Percentiles rank a stretch among this genome's conserved stretches.
These are phyloP conservation scores for Colletotrichum sp. DNA, from an alignment of 2,329 filamentous ascomycete genomes.

Conservation along the genomic window DNA sequence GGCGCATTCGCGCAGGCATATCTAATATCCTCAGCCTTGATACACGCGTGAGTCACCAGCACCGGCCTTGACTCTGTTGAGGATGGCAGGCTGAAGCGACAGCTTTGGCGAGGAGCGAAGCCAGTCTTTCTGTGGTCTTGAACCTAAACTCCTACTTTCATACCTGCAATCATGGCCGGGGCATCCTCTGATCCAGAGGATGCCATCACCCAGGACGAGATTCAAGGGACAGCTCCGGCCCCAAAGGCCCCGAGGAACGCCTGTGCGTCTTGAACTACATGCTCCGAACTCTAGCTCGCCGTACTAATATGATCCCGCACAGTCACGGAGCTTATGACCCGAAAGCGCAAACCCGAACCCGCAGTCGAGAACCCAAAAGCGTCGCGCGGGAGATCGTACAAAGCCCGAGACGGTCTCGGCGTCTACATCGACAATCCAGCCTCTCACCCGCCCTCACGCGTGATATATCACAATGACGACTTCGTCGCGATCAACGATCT, in stretches of 20 bases:
- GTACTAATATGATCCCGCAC: background rate
- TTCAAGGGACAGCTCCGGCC: conserved; percentile 35
- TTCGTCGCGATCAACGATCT: conserved; percentile 82
- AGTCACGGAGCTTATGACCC: conserved; percentile 43
- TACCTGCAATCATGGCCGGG: conserved; percentile 25
- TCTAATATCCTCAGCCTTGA: background rate
- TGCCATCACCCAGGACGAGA: conserved; percentile 47
- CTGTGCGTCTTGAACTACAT: conserved; percentile 34
- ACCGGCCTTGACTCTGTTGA: background rate
- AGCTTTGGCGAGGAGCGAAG: background rate
- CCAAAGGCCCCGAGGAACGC: conserved; percentile 40
- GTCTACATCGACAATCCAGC: conserved; percentile 70
- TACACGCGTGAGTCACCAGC: background rate
- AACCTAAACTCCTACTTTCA: background rate
- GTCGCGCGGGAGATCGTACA: conserved; percentile 39
- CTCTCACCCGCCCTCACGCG: conserved; percentile 61
- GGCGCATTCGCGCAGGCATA: background rate
- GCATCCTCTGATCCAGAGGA: conserved; percentile 38
- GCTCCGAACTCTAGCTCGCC: background rate
- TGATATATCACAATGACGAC: conserved; percentile 70
- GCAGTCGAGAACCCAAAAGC: conserved; percentile 12
- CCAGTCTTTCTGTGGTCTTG: background rate
- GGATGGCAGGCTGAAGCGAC: background rate
- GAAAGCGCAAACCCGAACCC: conserved; percentile 36
- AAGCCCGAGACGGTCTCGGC: conserved; percentile 66